Conservation (phyloP, 2,329 filamentous ascomycete genomes). For the Calonectria henricotiae region DNA sequence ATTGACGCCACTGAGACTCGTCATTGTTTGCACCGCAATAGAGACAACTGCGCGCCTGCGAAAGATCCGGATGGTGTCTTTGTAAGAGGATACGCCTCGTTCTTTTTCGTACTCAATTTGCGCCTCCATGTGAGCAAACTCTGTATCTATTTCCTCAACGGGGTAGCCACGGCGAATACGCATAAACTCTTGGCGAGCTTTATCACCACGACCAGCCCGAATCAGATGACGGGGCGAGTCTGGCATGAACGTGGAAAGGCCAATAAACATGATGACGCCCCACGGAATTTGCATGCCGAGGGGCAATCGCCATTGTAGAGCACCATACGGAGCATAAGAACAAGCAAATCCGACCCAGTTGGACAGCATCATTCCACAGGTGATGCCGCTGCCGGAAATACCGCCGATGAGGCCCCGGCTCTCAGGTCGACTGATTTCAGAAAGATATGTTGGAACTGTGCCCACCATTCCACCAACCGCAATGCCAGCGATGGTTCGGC, state of each 20-base stretch:
- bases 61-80: background rate
- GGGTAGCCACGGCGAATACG: background rate
- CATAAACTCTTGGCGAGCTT: background rate
- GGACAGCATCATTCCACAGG: conserved; percentile 15
- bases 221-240: background rate
- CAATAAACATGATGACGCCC: background rate
- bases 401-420: conserved; percentile 2
- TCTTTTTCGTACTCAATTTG: conserved; percentile 17
- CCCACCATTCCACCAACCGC: conserved; percentile 14
- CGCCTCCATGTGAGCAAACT: conserved; percentile 14
- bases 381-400: conserved; percentile 18
- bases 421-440: conserved; percentile 14
- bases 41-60: conserved; percentile 2
- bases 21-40: conserved; percentile 9
- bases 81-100: background rate
- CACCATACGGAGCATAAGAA: conserved; percentile 1
- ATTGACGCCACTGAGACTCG: background rate
- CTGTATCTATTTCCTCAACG: background rate
- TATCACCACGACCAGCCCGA: background rate
- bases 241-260: conserved; percentile 2
- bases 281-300: conserved; percentile 4
- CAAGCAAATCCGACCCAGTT: conserved; percentile 13
- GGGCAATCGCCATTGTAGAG: background rate
- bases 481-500: conserved; percentile 11
- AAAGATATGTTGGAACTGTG: background rate